Evolutionary conservation across 306 rosid species (phyloP), one percentile per base, ranked within the genome.

Genomic region (Medicago arabica): DNA sequence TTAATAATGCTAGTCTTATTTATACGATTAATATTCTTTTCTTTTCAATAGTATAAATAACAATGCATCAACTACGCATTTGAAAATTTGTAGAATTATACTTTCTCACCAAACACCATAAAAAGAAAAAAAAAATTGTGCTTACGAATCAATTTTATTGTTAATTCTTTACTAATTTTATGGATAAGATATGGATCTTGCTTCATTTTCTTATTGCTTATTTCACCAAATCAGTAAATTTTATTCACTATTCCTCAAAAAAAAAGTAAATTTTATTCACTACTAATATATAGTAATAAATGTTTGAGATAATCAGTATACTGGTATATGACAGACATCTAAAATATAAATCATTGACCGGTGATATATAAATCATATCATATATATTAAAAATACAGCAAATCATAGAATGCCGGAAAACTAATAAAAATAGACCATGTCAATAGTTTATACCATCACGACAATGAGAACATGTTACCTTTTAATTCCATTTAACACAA

Each of bases 301-400:
- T 19, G 75, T 15, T 36, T 74, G 19, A 25, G 71, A 67, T 9
- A n/a, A 41, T 9, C 75, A 69, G 49, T 60, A 14, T 16, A 58
- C 28, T 23, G 28, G 28, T 23, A 23, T 58, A 2, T 1, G 16
- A 58, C 9, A 58, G 15, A 25, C 43, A 10, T 40, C 34, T 61
- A 81, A 54, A 82, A 64, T 71, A 81, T 76, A 69, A 70, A 69
- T 31, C 64, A 81, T 69, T 81, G 78, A 75, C 70, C 40, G 0
- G 31, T 14, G 19, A 18, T 18, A 9, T 59, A 49, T 38, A 67
- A 55, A 72, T 13, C 28, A 23, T 23, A 23, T 2, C 28, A 23
- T 23, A 23, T 57, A 49, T 60, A 69, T 62, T 51, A n/a, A 28
- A 28, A 41, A 38, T 49, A 72, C 71, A 82, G 46, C 79, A 73